Evolutionary conservation across 129 eudicot species (phyloP), one percentile per base, ranked within the genome.

Genomic region (Helianthus annuus): DNA sequence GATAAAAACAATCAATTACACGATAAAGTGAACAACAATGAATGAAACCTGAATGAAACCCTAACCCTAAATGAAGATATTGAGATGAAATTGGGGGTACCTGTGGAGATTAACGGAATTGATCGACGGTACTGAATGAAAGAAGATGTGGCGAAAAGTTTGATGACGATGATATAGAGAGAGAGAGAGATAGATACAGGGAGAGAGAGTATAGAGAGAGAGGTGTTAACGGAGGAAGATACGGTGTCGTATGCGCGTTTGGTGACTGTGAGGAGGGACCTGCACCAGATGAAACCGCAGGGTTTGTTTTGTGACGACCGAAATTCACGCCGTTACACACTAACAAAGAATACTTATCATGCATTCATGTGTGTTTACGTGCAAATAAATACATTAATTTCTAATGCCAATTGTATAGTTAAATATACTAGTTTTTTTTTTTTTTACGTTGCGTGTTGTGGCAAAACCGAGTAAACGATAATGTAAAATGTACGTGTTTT

Each of bases 91-190:
- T 80, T 16, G 69, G 72, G 68, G 85, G 73, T 80, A 84, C 88
- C 83, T 77, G 66, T 76, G 88, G 72, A 76, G 81, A 83, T 73
- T 79, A 56, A 79, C 79, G 82, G 81, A 79, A 71, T 66, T 79
- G 84, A 83, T 79, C 70, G 48, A 55, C 22, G 39, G 67, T 76
- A 54, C 55, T 38, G 52, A 46, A 48, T 42, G 46, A 7, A 16
- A 40, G 14, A 17, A 8, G 51, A 59, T 70, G 51, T 69, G 70
- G 68, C 80, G 36, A 10, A 59, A 66, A 64, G 51, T 16, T 7
- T 39, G 65, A 61, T 44, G 19, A 39, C 51, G 54, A 16, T 29
- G 69, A 77, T 82, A 76, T 24, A 61, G 24, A 68, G 66, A 9
- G 9, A 61, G 24, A 68, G 66, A 9, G 9, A 39, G 60, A 48